Evolutionary conservation across 148 eudicot species (phyloP).

Genomic region (Amaranthus hypochondriacus): DNA sequence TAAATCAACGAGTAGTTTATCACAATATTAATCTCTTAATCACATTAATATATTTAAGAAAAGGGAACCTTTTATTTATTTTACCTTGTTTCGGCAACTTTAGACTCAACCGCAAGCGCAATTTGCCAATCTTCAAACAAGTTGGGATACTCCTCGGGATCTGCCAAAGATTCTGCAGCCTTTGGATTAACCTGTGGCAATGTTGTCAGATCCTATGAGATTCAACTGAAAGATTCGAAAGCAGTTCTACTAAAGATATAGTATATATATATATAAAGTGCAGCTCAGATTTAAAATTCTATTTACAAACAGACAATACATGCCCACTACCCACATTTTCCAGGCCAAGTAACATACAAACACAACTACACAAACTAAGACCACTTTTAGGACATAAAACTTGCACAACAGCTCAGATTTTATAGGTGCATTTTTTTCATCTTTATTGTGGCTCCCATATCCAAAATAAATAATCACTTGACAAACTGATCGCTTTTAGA

Average conservation of each 20-base stretch:
- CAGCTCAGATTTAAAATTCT: neutral
- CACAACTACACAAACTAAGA: neutral
- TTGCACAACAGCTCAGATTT: neutral
- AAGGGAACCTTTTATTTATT: neutral
- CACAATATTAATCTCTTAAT: neutral
- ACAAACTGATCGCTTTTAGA: neutral
- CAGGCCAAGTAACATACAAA: neutral
- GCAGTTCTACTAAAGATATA: neutral
- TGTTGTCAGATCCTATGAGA: slow-evolving; percentile 7
- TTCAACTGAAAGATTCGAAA: neutral
- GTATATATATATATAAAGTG: neutral
- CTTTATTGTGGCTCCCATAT: neutral
- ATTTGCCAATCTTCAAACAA: slow-evolving; percentile 96
- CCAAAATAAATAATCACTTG: neutral
- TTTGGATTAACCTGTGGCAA: slow-evolving; percentile 67
- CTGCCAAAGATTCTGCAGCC: slow-evolving; percentile 98
- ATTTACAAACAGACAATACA: neutral
- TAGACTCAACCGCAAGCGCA: slow-evolving; percentile 83
- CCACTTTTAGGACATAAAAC: neutral
- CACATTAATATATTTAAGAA: neutral
- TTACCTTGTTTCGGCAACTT: slow-evolving; percentile 80
- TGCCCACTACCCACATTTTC: neutral
- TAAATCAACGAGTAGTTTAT: neutral
- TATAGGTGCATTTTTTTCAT: neutral
- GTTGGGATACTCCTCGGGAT: slow-evolving; percentile 92